phyloP scores from a whole-genome alignment of 768 basidiomycete genomes.

The Dacryopinax primogenitus region DNA sequence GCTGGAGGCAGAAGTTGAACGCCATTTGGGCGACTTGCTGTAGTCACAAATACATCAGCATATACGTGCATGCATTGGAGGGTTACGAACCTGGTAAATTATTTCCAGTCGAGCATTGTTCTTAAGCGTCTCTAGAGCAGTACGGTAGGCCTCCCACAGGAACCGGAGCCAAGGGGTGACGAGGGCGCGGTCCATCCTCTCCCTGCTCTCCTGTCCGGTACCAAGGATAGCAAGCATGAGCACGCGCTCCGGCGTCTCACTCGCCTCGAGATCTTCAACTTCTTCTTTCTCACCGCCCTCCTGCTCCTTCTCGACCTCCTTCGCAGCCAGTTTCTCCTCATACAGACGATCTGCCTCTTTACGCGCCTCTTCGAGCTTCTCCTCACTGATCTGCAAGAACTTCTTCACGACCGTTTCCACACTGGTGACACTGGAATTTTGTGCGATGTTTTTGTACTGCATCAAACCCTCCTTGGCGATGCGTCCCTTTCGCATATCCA shows the following conservation, averaged over 20 bases:
- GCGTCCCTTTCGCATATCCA: constrained; percentile 84
- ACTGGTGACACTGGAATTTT: constrained; percentile 78
- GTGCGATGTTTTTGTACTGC: constrained; percentile 96
- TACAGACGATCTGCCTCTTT: constrained; percentile 51
- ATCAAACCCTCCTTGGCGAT: constrained; percentile 91
- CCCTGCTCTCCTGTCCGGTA: constrained; percentile 78
- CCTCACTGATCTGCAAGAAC: constrained; percentile 69
- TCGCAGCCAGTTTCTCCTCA: constrained; percentile 20
- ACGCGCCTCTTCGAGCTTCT: constrained; percentile 73
- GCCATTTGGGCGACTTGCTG: constrained; percentile 95
- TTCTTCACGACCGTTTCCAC: constrained; percentile 84
- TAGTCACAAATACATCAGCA: constrained; percentile 1
- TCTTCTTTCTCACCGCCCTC: constrained; percentile 41
- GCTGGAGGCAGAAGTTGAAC: constrained; percentile 88
- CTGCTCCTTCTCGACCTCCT: constrained; percentile 36
- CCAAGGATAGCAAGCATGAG: constrained; percentile 62
- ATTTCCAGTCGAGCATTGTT: constrained; percentile 85
- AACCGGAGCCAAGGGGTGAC: constrained; percentile 98
- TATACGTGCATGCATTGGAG: neutral
- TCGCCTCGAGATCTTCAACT: constrained; percentile 90
- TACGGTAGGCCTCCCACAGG: constrained; percentile 97
- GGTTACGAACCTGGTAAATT: constrained; percentile 72
- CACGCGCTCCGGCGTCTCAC: constrained; percentile 87
- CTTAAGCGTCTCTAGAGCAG: constrained; percentile 87
- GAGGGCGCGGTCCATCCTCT: constrained; percentile 84